Evolutionary conservation across 1,139 yeast species (phyloP), one percentile per base, ranked within the genome.

Genomic region (Geotrichum reessii): DNA sequence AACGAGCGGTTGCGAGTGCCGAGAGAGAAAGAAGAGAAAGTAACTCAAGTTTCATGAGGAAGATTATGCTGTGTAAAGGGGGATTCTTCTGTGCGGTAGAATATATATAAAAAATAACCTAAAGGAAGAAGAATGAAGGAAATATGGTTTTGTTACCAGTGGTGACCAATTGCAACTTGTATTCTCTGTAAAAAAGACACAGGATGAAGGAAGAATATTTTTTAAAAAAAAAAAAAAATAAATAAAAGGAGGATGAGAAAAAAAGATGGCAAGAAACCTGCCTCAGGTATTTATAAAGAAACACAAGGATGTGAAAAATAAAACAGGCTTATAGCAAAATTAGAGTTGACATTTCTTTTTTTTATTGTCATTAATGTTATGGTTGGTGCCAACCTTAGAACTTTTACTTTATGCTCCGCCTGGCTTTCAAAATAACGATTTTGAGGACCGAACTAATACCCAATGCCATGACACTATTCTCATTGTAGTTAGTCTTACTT

Each of bases 211-310:
- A 25, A 25, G 28, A 25, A 7, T 5, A 25, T 25, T 25, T 7
- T 5, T 4, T 5, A 7, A 25, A 25, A 7, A 7, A 25, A 7
- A 25, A 7, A 25, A 25, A 25, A 7, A 25, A 25, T 4, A 25
- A 7, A 25, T 5, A 25, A 25, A 7, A 7, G 28, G 7, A 25
- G 28, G 28, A 47, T 21, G 25, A 44, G 21, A 53, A 40, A 50
- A 52, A 56, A 52, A 47, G 46, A 54, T 50, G 33, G 28, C 28
- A 25, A 7, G 70, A 89, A n/a, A 95, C 96, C 96, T 96, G 89
- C 28, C 28, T 25, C 28, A 25, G 7, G 28, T 25, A 31, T 31
- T 31, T 14, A 31, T 31, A 14, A 11, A 31, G 40, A 31, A 14
- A 31, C 3, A 9, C n/a, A 31, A 31, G 3, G 37, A 9, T 31